Evolutionary conservation across 2,329 filamentous ascomycete species (phyloP), one percentile per base, ranked within the genome.

Genomic region (Lachnellula suecica): DNA sequence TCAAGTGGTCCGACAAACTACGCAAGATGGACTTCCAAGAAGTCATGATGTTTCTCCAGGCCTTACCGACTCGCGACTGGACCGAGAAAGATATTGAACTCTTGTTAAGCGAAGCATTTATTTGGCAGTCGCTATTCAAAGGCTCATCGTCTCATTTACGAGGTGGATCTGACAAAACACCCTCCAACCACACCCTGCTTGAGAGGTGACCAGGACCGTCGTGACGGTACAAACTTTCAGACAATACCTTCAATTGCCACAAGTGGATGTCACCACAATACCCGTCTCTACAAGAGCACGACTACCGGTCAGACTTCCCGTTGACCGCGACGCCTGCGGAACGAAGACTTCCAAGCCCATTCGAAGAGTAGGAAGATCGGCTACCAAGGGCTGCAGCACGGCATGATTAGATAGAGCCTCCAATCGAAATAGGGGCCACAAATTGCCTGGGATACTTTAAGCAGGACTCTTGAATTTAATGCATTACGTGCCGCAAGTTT

Each of bases 41-140:
- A 71, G 87, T 96, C 54, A 97, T 99, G 92, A 99, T 99, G 93
- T 99, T 99, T 68, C 75, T 99, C 49, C 94, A 99, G 73, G 89
- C 91, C 41, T 75, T 99, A 52, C 94, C 95, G 3, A 99, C 95
- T 6, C 87, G 88, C 62, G 82, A 87, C 49, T 99, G 94, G 94
- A 97, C 91, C 1, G 94, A 97, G 69, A 97, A 97, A 74, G 94
- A 99, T 67, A 96, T 99, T 64, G 94, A 97, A 70, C 79, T 99
- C 53, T 77, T 99, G 49, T 78, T 99, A 40, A 97, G 91, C 67
- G 94, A 99, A 74, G 94, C 94, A 3, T 99, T 94, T 65, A 97
- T 99, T 59, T 99, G 94, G 95, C 92, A 99, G 74, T 96, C 90
- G 67, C 76, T 99, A 41, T 99, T 97, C 74, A 91, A 95, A 65